A percentile compares a stretch with the other conserved stretches of the same genome.
These are phyloP conservation scores for Vigna mungo DNA, from an alignment of 306 rosid species.

Conservation along the genomic window DNA sequence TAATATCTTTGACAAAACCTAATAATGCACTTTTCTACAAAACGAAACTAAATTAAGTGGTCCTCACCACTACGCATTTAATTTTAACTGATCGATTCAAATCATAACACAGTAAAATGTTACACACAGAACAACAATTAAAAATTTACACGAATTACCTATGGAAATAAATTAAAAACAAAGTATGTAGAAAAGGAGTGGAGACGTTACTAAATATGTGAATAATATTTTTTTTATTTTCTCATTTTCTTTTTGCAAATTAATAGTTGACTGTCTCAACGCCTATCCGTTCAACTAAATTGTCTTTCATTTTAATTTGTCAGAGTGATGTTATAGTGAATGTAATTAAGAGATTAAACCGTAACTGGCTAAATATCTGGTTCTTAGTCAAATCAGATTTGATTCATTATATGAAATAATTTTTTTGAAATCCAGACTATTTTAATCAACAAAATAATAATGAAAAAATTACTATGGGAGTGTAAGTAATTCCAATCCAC, in stretches of 20 bases:
- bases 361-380: not conserved
- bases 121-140: not conserved
- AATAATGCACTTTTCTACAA: not conserved
- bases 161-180: too few relatives aligned
- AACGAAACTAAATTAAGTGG: not conserved
- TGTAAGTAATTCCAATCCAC: not conserved
- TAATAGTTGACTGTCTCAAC: not conserved
- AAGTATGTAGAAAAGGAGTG: too few relatives aligned
- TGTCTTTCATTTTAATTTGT: not conserved
- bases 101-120: not conserved
- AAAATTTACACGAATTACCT: not conserved
- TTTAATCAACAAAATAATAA: not conserved
- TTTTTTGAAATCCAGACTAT: not conserved
- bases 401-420: not conserved
- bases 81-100: not conserved
- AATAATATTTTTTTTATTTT: too few relatives aligned
- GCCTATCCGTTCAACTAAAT: not conserved
- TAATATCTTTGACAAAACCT: slow-evolving; percentile 5
- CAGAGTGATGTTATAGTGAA: not conserved
- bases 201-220: too few relatives aligned
- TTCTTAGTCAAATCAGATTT: not conserved
- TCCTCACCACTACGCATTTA: not conserved
- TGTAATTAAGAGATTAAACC: not conserved
- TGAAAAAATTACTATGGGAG: not conserved
- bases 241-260: not conserved